Base-by-base conservation (phyloP, 2,329 filamentous ascomycete species). In the Stagonosporopsis cucurbitacearum region DNA sequence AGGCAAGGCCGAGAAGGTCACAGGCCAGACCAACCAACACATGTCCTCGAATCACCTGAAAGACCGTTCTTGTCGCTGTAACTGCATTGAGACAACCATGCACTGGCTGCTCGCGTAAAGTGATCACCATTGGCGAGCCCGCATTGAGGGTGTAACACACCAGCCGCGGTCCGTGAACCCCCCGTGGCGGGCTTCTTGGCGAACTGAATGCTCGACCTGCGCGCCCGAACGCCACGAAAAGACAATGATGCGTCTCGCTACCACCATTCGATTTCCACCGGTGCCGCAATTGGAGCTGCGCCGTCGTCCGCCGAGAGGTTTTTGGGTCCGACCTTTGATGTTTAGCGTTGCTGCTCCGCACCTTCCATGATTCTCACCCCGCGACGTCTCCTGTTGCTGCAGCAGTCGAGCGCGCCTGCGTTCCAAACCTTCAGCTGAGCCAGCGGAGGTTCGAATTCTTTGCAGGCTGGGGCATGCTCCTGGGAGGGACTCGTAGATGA, bases 401-500 rank as follows among this genome's bases (percentile, higher is more conserved):
- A 57, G 59, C 62, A 57, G 54, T 57, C 65, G 59, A 59, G 64
- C 58, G 57, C 61, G 62, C 54, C 60, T 52, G 60, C 68, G 59
- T 64, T 69, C 64, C 63, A 68, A 69, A 62, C 60, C 52, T 61
- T 52, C 58, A 54, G 63, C 64, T 62, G 63, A 60, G 50, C 25
- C 17, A 30, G 62, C 56, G 52, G 60, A 59, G 58, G 46, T 36
- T 36, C 48, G 28, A 41, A 33, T 46, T 55, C 37, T 42, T 39
- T 49, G 42, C 47, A 41, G 19, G 41, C 47, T 53, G 48, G 66
- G 60, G 63, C 59, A 71, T 72, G 67, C 63, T 65, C 64, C 54
- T 45, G 33, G 36, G 51, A 42, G 54, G 65, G 61, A 59, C 60
- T 37, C 58, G 54, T 61, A 44, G 54, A 82, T 91, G 88, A 88